These are phyloP conservation scores for Telfairia occidentalis DNA, from an alignment of 331 rosid genomes.

Conservation along the genomic window DNA sequence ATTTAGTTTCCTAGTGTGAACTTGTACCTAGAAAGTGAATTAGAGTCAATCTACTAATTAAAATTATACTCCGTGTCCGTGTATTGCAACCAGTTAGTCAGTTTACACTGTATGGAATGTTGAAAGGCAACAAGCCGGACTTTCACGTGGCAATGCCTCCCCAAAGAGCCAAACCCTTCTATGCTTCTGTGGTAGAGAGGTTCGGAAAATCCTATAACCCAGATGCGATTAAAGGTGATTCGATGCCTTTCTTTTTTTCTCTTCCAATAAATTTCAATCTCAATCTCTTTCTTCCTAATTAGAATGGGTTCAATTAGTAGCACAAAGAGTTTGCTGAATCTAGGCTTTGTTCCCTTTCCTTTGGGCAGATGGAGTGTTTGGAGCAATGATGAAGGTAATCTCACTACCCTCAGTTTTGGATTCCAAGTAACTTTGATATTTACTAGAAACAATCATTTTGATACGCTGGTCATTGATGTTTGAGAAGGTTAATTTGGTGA, in stretches of 20 bases:
- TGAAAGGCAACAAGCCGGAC: slow-evolving; percentile 94
- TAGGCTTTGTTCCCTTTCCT: slow-evolving; percentile 2
- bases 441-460: slow-evolving; percentile 8
- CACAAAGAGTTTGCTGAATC: not conserved
- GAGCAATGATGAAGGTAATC: slow-evolving; percentile 87
- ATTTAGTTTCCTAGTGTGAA: not conserved
- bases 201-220: slow-evolving; percentile 51
- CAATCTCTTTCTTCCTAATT: not conserved
- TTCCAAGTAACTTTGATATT: not conserved
- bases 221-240: slow-evolving; percentile 52
- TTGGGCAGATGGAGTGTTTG: slow-evolving; percentile 76
- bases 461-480: slow-evolving; percentile 2
- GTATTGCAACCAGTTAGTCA: slow-evolving; percentile 61
- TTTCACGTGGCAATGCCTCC: slow-evolving; percentile 93
- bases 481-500: slow-evolving; percentile 65
- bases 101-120: slow-evolving; percentile 69
- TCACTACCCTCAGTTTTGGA: not conserved
- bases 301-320: not conserved
- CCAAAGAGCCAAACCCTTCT: slow-evolving; percentile 62
- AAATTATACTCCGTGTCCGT: slow-evolving; percentile 2
- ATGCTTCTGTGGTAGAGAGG: slow-evolving; percentile 64
- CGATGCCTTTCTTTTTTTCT: not conserved
- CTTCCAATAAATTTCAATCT: not conserved
- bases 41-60: not conserved
- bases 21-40: not conserved